Conservation (phyloP, 768 basidiomycete genomes). For the Mycena albidolilacea region DNA sequence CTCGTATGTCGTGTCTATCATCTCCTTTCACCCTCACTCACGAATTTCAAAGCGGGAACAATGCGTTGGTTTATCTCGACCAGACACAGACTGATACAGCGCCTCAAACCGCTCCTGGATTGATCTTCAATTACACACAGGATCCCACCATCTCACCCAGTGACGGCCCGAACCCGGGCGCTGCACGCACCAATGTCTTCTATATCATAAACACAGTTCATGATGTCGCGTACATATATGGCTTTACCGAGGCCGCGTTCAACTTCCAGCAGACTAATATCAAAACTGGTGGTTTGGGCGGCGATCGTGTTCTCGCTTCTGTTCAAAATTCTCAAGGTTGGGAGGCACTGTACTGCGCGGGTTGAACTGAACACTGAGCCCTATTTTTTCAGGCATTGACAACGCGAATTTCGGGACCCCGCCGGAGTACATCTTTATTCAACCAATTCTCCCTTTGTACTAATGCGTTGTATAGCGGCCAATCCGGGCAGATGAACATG, state of each 20-base stretch:
- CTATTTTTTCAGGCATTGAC: no score
- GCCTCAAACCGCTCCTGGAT: constrained; percentile 46
- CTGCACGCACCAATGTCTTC: constrained; percentile 65
- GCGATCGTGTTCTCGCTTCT: background rate
- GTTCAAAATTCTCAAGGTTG: no score
- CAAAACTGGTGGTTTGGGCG: background rate
- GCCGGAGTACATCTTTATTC: no score
- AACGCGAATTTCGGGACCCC: no score
- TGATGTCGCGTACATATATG: background rate
- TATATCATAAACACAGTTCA: background rate
- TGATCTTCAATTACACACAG: constrained; percentile 49
- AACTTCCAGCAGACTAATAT: background rate
- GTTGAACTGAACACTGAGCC: no score
- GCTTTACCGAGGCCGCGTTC: background rate
- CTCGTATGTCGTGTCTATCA: constrained; percentile 42
- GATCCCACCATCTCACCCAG: constrained; percentile 43
- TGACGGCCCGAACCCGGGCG: constrained; percentile 60
- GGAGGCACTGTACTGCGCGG: no score
- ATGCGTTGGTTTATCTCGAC: constrained; percentile 30
- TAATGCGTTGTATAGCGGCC: background rate
- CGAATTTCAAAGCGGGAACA: constrained; percentile 3
- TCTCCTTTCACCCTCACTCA: no score
- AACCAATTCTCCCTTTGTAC: background rate
- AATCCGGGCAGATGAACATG: background rate
- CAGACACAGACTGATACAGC: constrained; percentile 44